Evolutionary conservation across 2,329 filamentous ascomycete genomes (phyloP).

Genomic region (Nannizzia gypsea): DNA sequence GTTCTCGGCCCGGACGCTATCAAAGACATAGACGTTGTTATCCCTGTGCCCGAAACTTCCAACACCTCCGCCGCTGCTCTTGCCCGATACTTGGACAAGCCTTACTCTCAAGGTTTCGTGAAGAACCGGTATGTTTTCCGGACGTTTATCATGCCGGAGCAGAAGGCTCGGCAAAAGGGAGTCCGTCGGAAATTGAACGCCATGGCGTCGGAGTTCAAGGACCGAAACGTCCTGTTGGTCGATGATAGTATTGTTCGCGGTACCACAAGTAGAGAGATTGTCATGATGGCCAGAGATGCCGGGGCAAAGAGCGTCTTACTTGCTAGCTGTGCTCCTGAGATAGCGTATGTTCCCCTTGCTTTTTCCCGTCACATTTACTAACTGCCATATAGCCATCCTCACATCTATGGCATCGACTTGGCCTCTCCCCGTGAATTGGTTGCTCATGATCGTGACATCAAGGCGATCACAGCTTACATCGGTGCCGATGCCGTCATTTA

Average conservation of each 20-base stretch:
- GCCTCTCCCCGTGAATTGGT: slow-evolving; percentile 60
- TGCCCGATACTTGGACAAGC: slow-evolving; percentile 62
- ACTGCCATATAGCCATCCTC: slow-evolving; percentile 46
- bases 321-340: slow-evolving; percentile 67
- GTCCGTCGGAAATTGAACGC: slow-evolving; percentile 82
- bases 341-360: slow-evolving; percentile 44
- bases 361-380: background rate
- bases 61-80: slow-evolving; percentile 69
- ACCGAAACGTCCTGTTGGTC: slow-evolving; percentile 67
- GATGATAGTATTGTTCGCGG: slow-evolving; percentile 86
- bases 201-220: slow-evolving; percentile 74
- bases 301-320: slow-evolving; percentile 75
- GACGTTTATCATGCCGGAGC: slow-evolving; percentile 78
- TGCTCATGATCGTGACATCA: slow-evolving; percentile 52
- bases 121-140: slow-evolving; percentile 85
- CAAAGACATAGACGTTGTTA: slow-evolving; percentile 65
- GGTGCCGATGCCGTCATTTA: slow-evolving; percentile 67
- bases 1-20: slow-evolving; percentile 58
- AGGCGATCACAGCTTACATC: slow-evolving; percentile 54
- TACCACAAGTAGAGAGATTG: slow-evolving; percentile 68
- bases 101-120: slow-evolving; percentile 70
- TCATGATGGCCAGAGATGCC: slow-evolving; percentile 72
- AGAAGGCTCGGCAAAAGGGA: slow-evolving; percentile 68
- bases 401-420: slow-evolving; percentile 75
- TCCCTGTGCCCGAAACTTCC: slow-evolving; percentile 73